Evolutionary conservation across 352 stramenopile species (phyloP).

Genomic region (Nothophytophthora sp.): DNA sequence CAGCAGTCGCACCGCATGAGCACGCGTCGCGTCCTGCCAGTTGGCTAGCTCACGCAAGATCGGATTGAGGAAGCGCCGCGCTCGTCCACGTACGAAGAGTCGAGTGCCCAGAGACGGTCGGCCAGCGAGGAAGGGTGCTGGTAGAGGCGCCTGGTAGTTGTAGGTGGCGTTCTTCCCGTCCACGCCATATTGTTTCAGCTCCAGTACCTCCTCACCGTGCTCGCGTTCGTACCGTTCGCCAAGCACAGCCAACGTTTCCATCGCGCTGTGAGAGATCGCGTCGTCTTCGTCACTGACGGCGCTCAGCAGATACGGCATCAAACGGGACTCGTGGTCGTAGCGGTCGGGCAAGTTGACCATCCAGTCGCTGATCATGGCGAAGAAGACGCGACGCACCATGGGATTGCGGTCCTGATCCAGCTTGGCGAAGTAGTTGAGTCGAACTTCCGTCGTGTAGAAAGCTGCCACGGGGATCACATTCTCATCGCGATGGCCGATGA

Average conservation of each 20-base stretch:
- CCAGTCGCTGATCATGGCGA: constrained; percentile 90
- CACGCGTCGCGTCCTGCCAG: constrained; percentile 87
- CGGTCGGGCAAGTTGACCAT: constrained; percentile 91
- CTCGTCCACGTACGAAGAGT: constrained; percentile 90
- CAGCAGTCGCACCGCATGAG: constrained; percentile 87
- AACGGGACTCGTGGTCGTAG: constrained; percentile 93
- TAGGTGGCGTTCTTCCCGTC: constrained; percentile 87
- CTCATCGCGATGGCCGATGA: constrained; percentile 94
- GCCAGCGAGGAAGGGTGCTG: constrained; percentile 68
- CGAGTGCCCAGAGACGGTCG: constrained; percentile 90
- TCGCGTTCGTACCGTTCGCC: constrained; percentile 66
- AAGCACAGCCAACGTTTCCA: constrained; percentile 74
- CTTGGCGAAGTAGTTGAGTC: constrained; percentile 94
- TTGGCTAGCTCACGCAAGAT: constrained; percentile 92
- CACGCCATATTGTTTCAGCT: constrained; percentile 94
- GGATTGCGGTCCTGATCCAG: constrained; percentile 87
- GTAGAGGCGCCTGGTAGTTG: constrained; percentile 85
- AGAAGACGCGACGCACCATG: constrained; percentile 82
- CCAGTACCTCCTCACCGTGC: constrained; percentile 86
- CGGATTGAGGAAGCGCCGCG: constrained; percentile 87
- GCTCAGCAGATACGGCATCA: constrained; percentile 95
- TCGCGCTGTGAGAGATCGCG: constrained; percentile 46
- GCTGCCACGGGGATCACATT: constrained; percentile 94
- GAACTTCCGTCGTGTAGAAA: constrained; percentile 93
- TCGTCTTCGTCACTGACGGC: constrained; percentile 77